Percentiles rank a stretch among this genome's conserved stretches.
These are phyloP conservation scores for Ascochyta rabiei DNA, from an alignment of 2,329 filamentous ascomycete species.

Conservation along the genomic window DNA sequence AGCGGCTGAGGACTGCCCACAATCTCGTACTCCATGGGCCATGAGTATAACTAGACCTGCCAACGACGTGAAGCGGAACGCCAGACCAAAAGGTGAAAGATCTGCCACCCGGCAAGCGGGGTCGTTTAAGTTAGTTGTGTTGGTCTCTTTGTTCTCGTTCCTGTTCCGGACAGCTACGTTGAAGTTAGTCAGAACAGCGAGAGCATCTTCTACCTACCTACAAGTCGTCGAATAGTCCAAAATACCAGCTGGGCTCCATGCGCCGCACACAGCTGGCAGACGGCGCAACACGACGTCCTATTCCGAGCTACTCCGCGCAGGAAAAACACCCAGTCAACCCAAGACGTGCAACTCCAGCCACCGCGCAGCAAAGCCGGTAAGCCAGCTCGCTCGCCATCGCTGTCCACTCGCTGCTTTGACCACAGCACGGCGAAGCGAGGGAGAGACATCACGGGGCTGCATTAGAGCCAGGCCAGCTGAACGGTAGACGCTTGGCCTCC, in stretches of 20 bases:
- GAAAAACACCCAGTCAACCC: background rate
- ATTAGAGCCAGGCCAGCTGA: slow-evolving; percentile 28
- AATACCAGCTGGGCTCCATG: background rate
- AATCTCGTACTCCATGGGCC: background rate
- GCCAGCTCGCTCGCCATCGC: background rate
- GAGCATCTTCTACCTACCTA: background rate
- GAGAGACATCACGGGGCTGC: slow-evolving; percentile 15
- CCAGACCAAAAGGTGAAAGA: background rate
- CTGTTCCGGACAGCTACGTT: background rate
- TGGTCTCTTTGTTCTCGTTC: background rate
- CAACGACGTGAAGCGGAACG: background rate
- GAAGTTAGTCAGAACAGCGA: background rate
- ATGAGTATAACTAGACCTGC: background rate
- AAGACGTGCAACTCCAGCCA: background rate
- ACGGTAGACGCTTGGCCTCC: slow-evolving; percentile 5
- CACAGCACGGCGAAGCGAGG: slow-evolving; percentile 15
- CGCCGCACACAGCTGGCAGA: slow-evolving; percentile 2
- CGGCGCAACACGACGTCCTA: slow-evolving; percentile 3
- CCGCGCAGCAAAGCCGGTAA: slow-evolving; percentile 4
- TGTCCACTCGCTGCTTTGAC: slow-evolving; percentile 2
- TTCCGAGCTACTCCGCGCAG: slow-evolving; percentile 10
- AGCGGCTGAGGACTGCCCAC: slow-evolving; percentile 19
- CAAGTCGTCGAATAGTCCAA: background rate
- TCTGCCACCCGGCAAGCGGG: background rate
- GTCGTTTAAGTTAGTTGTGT: background rate